Conservation (phyloP, 331 rosid genomes). For the Quercus phellos region DNA sequence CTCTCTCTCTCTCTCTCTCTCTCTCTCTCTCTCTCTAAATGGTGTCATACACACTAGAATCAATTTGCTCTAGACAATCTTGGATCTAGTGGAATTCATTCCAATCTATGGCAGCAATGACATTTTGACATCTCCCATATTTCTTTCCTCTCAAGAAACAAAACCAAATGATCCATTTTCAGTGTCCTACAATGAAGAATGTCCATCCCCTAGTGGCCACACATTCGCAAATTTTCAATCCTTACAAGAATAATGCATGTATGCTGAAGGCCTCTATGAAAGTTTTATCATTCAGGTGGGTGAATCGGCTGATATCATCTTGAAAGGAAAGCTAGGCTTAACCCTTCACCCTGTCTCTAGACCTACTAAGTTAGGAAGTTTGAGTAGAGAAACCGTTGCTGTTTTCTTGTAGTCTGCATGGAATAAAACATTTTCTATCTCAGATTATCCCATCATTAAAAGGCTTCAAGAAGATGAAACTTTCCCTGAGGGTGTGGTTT, state of each 20-base stretch:
- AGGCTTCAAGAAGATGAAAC: background rate
- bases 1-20: no score
- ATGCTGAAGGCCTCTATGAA: conserved; percentile 49
- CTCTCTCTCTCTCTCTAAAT: no score
- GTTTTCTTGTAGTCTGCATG: conserved; percentile 90
- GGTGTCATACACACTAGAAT: no score
- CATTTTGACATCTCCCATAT: conserved; percentile 58
- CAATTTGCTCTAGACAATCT: no score
- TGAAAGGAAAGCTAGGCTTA: conserved; percentile 56
- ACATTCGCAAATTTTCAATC: conserved; percentile 61
- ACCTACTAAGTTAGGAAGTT: conserved; percentile 37
- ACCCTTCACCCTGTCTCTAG: conserved; percentile 63
- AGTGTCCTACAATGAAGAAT: conserved; percentile 24
- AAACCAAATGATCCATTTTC: background rate
- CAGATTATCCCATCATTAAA: conserved; percentile 26
- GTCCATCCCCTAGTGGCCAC: conserved; percentile 48
- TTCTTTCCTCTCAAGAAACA: conserved; percentile 21
- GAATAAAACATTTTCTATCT: conserved; percentile 56
- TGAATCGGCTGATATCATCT: conserved; percentile 54
- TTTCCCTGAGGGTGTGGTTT: background rate
- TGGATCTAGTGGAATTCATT: conserved; percentile 2
- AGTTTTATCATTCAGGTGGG: conserved; percentile 77
- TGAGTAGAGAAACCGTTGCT: conserved; percentile 77
- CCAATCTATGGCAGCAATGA: conserved; percentile 77
- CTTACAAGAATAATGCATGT: conserved; percentile 37